Evolutionary conservation across 202 grass and related monocot genomes (phyloP), one percentile per base, ranked within the genome.

Genomic region (Panicum virgatum): DNA sequence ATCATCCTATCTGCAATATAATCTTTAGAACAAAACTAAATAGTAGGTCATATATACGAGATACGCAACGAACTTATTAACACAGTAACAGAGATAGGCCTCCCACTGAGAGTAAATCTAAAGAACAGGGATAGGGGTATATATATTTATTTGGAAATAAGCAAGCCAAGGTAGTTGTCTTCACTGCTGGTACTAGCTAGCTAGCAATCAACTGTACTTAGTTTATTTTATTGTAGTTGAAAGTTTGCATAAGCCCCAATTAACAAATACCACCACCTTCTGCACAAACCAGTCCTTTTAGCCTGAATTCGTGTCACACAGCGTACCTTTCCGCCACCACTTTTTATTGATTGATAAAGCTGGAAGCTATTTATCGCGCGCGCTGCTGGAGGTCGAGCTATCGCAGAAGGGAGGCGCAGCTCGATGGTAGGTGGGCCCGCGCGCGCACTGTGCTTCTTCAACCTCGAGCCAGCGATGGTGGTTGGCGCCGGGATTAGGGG

Each of bases 281-380:
- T 78, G 68, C 81, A 72, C 29, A 92, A 86, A 86, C 84, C 76
- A 85, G 77, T 86, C 66, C 83, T 89, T 86, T 86, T 81, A 77
- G 57, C 83, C 86, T 78, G 80, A 78, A 84, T 85, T 82, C 52
- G 68, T 80, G 77, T 74, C 77, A 29, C 27, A 57, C 25, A 71
- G 6, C 13, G 34, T 66, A 46, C 82, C 86, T 92, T 92, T 90
- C 62, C 43, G 81, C 68, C 80, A 79, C 70, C 73, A 80, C 90
- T 89, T 90, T 90, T 18, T 30, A 58, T 88, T 87, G n/a, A n/a
- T n/a, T n/a, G 82, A 91, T 83, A 93, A 97, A 89, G 91, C n/a
- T n/a, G n/a, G n/a, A n/a, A n/a, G n/a, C n/a, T n/a, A n/a, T n/a
- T n/a, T n/a, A n/a, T n/a, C n/a, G n/a, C n/a, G n/a, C n/a, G n/a